Evolutionary conservation across 495 filamentous ascomycete genomes (phyloP), one percentile per base, ranked within the genome.

Genomic region (Aspergillus leporis): DNA sequence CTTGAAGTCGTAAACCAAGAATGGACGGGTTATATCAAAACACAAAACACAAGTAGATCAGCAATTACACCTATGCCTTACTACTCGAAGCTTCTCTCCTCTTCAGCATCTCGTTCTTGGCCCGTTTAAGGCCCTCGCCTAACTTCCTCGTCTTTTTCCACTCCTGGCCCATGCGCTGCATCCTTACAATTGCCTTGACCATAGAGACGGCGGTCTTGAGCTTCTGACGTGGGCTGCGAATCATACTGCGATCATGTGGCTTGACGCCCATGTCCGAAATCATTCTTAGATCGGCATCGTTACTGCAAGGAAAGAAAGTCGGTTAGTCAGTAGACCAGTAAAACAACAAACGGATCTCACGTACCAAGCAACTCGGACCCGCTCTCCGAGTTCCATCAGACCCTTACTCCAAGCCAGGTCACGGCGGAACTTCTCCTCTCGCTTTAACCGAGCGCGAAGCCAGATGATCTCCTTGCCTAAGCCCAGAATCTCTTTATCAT

Each of bases 381-480:
- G 69, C 88, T 81, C 78, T 25, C 76, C 85, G 51, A 98, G 85
- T 73, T 93, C 89, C 82, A 94, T 85, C 61, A 87, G 65, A 87
- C 72, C 80, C 83, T 84, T 98, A 90, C 71, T 89, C 89, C 78
- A 96, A 23, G 86, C 88, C 53, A 93, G 77, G 60, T 90, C 89
- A 46, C 78, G 80, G 48, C 94, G 80, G 74, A 98, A 87, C 53
- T 82, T 85, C 64, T 89, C 85, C 74, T 97, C 93, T 22, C 94
- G 82, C 68, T 83, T 80, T 70, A 87, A 86, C 51, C 86, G 83
- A 5, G 90, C 91, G 58, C 87, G 82, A 58, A 98, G 83, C 87
- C 90, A 98, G 61, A 92, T 80, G 64, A 97, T 93, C 71, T 97
- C 92, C 73, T 93, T 88, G 59, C 83, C 84, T 68, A 98, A 78